phyloP scores from a whole-genome alignment of 2,329 filamentous ascomycete genomes.

The Rutstroemia sp. region DNA sequence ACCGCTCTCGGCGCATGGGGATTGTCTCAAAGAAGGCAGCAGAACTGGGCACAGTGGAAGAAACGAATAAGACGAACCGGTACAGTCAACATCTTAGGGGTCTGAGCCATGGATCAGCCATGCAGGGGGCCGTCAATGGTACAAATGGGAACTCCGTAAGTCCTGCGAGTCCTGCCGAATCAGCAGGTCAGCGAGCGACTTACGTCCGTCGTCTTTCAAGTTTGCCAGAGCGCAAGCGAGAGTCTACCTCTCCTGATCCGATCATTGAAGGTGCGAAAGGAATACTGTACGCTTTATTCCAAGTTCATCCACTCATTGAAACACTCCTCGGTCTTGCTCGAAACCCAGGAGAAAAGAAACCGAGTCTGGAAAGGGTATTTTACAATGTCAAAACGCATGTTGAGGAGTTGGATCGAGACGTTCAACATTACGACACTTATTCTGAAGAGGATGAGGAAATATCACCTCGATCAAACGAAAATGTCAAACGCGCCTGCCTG shows the following conservation, averaged over 20 bases:
- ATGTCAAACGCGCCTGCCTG: slow-evolving; percentile 54
- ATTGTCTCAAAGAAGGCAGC: slow-evolving; percentile 52
- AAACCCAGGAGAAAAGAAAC: slow-evolving; percentile 52
- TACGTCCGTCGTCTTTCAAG: slow-evolving; percentile 58
- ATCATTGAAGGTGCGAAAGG: slow-evolving; percentile 59
- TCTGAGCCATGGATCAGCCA: slow-evolving; percentile 61
- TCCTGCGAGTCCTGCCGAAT: slow-evolving; percentile 53
- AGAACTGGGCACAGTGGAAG: slow-evolving; percentile 56
- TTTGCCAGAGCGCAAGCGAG: slow-evolving; percentile 52
- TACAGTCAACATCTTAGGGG: slow-evolving; percentile 57
- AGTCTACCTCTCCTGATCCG: slow-evolving; percentile 53
- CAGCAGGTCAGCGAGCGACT: slow-evolving; percentile 47
- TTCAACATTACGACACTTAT: slow-evolving; percentile 51
- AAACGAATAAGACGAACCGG: slow-evolving; percentile 49
- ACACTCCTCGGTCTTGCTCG: slow-evolving; percentile 55
- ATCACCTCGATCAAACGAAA: slow-evolving; percentile 50
- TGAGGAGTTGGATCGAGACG: slow-evolving; percentile 56
- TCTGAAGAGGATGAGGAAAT: slow-evolving; percentile 42
- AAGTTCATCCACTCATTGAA: slow-evolving; percentile 61
- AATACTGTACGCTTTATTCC: slow-evolving; percentile 59
- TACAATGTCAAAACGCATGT: slow-evolving; percentile 62
- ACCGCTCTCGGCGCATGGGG: slow-evolving; percentile 56
- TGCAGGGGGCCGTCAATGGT: slow-evolving; percentile 39
- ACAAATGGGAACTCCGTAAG: slow-evolving; percentile 32
- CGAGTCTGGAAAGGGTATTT: slow-evolving; percentile 58